These are phyloP conservation scores for Naganishia albida DNA, from an alignment of 1,284 basidiomycete species.

Conservation along the genomic window DNA sequence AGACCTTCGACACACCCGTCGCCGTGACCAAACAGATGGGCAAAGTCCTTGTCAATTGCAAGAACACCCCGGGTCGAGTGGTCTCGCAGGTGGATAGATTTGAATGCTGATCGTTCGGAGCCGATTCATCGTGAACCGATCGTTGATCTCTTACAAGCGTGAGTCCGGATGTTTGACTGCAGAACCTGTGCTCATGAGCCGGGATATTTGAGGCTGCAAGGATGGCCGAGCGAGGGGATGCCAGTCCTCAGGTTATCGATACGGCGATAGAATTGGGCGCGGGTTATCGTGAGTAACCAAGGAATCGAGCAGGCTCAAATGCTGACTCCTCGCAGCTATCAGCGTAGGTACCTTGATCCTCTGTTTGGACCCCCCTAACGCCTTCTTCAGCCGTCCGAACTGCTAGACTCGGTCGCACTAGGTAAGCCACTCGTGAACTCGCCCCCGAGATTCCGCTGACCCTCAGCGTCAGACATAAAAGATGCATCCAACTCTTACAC, in stretches of 20 bases:
- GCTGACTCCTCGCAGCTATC: constrained; percentile 42
- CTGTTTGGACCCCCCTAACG: neutral
- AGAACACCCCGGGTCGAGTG: constrained; percentile 58
- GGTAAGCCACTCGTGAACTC: neutral
- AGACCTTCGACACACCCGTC: constrained; percentile 56
- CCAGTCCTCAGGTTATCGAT: constrained; percentile 61
- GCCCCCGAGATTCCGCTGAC: too few species aligned
- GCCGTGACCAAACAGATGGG: constrained; percentile 58
- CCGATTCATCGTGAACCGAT: constrained; percentile 60
- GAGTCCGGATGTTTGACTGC: constrained; percentile 27
- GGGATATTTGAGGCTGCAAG: constrained; percentile 59
- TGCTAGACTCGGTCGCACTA: constrained; percentile 60
- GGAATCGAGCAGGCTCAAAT: neutral
- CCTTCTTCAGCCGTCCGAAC: constrained; percentile 58
- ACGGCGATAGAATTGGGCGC: constrained; percentile 64
- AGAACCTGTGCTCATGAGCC: neutral
- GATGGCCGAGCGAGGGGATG: constrained; percentile 63
- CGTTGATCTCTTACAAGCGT: constrained; percentile 60
- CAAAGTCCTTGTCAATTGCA: constrained; percentile 60
- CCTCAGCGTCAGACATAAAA: too few species aligned
- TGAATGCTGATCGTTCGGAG: neutral
- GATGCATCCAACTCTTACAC: too few species aligned
- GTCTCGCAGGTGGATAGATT: constrained; percentile 43
- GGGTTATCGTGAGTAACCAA: constrained; percentile 54
- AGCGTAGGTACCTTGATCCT: constrained; percentile 44